Evolutionary conservation across 768 basidiomycete species (phyloP), one percentile per base, ranked within the genome.

Genomic region (Imleria badia): DNA sequence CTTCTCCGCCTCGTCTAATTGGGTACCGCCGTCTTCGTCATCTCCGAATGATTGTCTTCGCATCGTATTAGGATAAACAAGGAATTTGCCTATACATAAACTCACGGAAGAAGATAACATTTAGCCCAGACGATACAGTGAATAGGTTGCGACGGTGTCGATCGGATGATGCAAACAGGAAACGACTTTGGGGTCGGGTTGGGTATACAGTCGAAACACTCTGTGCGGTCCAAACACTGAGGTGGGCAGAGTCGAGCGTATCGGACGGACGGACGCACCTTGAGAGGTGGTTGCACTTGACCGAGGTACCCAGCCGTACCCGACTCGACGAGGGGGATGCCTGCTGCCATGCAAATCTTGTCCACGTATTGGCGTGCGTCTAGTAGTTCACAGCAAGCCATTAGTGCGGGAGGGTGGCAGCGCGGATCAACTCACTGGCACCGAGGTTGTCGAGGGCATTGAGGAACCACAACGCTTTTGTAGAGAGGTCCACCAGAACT

Each of bases 51-150:
- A 72, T 72, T 98, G 94, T 17, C 94, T 97, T 56, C n/a, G n/a
- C 12, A 29, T 39, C 19, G n/a, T 26, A 36, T 62, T 12, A 35
- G 42, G 10, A 14, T 12, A 45, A 17, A 26, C 0, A 43, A 17
- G 46, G 7, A 26, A n/a, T n/a, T 22, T 23, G n/a, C n/a, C 15
- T 6, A 6, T 20, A 5, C 11, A 11, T 30, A 13, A 12, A 73
- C 89, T 67, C 62, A 92, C 95, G 89, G 86, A 64, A 98, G 82
- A 13, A 99, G 84, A 75, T 98, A 98, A 53, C 85, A 94, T 71
- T 98, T 99, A 29, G 93, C 94, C 97, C 97, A 99, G 3, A 98
- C 95, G 46, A 99, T 98, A 66, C 95, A 99, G 65, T 99, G 97
- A 47, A 98, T 97, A 0, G 97, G 94, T 59, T 96, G 95, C 54